Evolutionary conservation across 768 basidiomycete species (phyloP).

Genomic region (Xerocomus brunneocitrinus): DNA sequence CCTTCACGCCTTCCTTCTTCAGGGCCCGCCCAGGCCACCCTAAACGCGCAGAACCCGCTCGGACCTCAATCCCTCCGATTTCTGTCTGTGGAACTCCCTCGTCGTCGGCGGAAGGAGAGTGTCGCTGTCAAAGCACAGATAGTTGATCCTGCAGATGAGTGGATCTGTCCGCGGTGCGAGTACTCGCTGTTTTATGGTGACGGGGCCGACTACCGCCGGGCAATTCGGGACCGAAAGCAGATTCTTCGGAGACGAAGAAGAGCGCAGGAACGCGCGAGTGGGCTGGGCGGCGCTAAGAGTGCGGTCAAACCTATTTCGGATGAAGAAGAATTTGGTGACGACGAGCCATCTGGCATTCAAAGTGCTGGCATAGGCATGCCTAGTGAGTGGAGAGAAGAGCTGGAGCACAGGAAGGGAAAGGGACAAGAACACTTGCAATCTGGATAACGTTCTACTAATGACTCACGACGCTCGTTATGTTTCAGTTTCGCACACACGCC

Average conservation of each 20-base stretch:
- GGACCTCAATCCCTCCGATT: conserved; percentile 63
- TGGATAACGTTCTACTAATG: conserved; percentile 19
- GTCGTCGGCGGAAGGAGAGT: conserved; percentile 33
- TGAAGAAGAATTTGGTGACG: conserved; percentile 23
- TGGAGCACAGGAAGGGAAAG: conserved; percentile 11
- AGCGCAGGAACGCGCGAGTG: conserved; percentile 60
- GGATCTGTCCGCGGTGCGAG: conserved; percentile 94
- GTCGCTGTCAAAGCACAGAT: conserved; percentile 33
- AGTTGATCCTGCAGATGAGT: conserved; percentile 72
- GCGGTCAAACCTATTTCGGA: conserved; percentile 18
- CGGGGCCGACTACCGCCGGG: conserved; percentile 57
- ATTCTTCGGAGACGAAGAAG: conserved; percentile 65
- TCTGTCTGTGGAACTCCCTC: conserved; percentile 62
- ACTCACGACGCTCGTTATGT: conserved; percentile 5
- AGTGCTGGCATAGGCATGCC: conserved; percentile 4
- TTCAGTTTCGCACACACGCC: conserved; percentile 3
- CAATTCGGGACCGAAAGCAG: conserved; percentile 71
- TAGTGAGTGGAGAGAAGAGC: conserved; percentile 1
- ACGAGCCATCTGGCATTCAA: conserved; percentile 4
- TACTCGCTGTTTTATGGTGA: conserved; percentile 90
- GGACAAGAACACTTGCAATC: conserved; percentile 18
- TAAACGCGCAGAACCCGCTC: conserved; percentile 45
- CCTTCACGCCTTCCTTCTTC: conserved; percentile 72
- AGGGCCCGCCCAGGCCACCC: conserved; percentile 36
- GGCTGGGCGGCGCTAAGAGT: conserved; percentile 22